These are phyloP conservation scores for Diplocarpon mali DNA, from an alignment of 2,329 filamentous ascomycete species.

Conservation along the genomic window DNA sequence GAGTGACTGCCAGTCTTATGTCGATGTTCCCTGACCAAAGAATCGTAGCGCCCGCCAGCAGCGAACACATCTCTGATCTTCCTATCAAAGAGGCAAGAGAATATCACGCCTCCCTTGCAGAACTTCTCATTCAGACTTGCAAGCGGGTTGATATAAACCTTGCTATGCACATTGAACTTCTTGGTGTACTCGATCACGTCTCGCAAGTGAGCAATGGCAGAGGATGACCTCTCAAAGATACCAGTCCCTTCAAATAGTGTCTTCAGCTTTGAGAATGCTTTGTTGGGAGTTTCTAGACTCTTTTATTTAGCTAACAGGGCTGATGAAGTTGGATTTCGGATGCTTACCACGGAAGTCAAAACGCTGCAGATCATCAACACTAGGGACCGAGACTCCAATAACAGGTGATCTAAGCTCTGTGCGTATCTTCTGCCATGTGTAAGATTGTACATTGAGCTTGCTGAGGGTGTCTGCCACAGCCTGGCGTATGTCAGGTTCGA, in stretches of 20 bases:
- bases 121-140: constrained; percentile 87
- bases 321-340: constrained; percentile 4
- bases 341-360: constrained; percentile 76
- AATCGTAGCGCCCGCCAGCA: constrained; percentile 87
- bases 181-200: constrained; percentile 69
- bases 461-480: constrained; percentile 74
- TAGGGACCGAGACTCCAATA: constrained; percentile 77
- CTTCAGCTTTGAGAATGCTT: constrained; percentile 48
- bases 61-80: constrained; percentile 81
- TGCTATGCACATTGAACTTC: constrained; percentile 61
- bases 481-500: constrained; percentile 56
- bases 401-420: constrained; percentile 70
- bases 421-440: constrained; percentile 74
- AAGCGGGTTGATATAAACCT: constrained; percentile 75
- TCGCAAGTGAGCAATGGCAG: constrained; percentile 69
- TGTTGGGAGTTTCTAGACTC: constrained; percentile 39
- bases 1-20: constrained; percentile 53
- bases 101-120: constrained; percentile 74
- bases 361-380: constrained; percentile 75
- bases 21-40: constrained; percentile 72
- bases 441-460: constrained; percentile 72
- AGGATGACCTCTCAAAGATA: constrained; percentile 61
- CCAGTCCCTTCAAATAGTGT: constrained; percentile 50
- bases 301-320: constrained; percentile 1
- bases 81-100: constrained; percentile 81